Base-by-base conservation (phyloP, 257 asterid genomes). In the Nyctanthes arbortristis region DNA sequence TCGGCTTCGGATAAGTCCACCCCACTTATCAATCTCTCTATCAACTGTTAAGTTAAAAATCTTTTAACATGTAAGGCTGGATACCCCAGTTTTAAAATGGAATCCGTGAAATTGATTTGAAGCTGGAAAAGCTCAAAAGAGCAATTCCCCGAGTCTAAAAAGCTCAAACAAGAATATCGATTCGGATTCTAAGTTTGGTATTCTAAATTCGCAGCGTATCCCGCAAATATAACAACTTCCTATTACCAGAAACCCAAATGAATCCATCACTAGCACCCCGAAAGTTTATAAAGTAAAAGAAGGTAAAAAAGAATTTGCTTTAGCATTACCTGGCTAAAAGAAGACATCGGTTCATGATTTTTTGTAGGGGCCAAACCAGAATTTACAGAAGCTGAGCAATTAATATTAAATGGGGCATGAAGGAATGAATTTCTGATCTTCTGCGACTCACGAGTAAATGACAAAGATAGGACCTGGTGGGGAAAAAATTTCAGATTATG, bases 1-100 rank as follows among this genome's bases (percentile, higher is more conserved):
- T 80, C 88, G 61, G 78, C 88, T 65, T 80, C 85, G 18, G 64
- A 77, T 79, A 83, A 75, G 36, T 83, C 84, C 76, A 72, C 81
- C 74, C 80, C 78, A 27, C 65, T 69, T 79, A 83, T 37, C 45
- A 83, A 63, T 8, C 76, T 30, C 49, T 83, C 84, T 18, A 83
- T 63, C 67, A 83, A 67, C 88, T 83, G 49, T 0, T 8, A 61
- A 22, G 18, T 29, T 35, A 68, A 52, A 58, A 30, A 55, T 22
- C 11, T 22, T 30, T 20, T 30, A 52, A 22, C 59, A 20, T 22
- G 3, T 22, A 52, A 52, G 58, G 13, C 58, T 18, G 58, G 59
- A 5, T 52, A 52, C 59, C 8, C 30, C 13, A 52, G 3, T 16
- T 16, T 4, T n/a, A n/a, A n/a, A n/a, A n/a, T n/a, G n/a, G n/a